Percentiles rank a stretch among this genome's conserved stretches.
Conservation (phyloP, 1,284 basidiomycete genomes). For the Rhodofomes roseus region DNA sequence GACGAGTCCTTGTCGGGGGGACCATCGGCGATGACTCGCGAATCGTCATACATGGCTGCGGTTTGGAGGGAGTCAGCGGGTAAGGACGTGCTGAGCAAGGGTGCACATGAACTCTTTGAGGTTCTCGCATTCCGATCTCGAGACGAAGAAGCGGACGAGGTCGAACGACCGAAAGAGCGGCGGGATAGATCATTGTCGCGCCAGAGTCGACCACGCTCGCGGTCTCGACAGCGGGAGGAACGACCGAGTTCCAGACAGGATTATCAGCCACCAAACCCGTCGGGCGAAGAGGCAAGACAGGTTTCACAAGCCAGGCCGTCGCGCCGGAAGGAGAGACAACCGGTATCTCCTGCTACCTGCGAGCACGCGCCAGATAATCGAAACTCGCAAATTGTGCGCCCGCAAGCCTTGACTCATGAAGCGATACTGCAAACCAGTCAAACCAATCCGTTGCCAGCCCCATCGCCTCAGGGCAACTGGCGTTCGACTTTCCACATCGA, state of each 20-base stretch:
- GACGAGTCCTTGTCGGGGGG: slow-evolving; percentile 5
- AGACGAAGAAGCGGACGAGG: not conserved
- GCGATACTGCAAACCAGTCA: not conserved
- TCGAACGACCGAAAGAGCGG: not conserved
- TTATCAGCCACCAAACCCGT: not conserved
- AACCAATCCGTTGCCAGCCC: not conserved
- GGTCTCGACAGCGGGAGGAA: not conserved
- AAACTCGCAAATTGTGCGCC: slow-evolving; percentile 11
- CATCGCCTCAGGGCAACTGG: slow-evolving; percentile 18
- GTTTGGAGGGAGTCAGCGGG: slow-evolving; percentile 31
- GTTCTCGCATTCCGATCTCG: slow-evolving; percentile 27
- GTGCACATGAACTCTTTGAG: slow-evolving; percentile 51
- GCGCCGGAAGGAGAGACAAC: not conserved
- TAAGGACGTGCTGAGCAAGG: slow-evolving; percentile 38
- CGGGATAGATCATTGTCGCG: not conserved
- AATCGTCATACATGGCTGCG: slow-evolving; percentile 33
- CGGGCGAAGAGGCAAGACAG: not conserved
- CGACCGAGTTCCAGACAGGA: not conserved
- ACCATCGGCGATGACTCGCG: not conserved
- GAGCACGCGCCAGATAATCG: not conserved
- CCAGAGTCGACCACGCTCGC: not conserved
- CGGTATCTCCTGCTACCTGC: not conserved
- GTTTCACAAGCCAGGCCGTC: not conserved
- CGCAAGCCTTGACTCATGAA: not conserved
- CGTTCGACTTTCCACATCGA: slow-evolving; percentile 22